These are phyloP conservation scores for Aspergillus wentii DNA, from an alignment of 495 filamentous ascomycete species.

Conservation along the genomic window DNA sequence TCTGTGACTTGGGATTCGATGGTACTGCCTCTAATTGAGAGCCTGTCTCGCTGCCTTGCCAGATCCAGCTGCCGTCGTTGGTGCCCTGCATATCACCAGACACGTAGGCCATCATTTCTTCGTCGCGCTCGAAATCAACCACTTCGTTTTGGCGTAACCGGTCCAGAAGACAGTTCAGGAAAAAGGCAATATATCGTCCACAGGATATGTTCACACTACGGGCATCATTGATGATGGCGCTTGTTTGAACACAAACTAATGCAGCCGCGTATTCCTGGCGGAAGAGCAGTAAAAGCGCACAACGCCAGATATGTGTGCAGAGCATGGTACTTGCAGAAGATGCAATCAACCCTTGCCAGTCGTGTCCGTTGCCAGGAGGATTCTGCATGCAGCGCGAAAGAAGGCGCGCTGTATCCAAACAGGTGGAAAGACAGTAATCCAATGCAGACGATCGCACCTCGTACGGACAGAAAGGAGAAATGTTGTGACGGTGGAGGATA, in stretches of 20 bases:
- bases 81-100: slow-evolving; percentile 88
- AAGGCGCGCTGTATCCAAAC: slow-evolving; percentile 71
- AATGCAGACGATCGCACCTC: slow-evolving; percentile 65
- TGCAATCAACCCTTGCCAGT: slow-evolving; percentile 47
- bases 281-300: slow-evolving; percentile 73
- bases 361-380: slow-evolving; percentile 21
- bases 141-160: slow-evolving; percentile 51
- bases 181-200: slow-evolving; percentile 80
- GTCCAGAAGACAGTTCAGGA: slow-evolving; percentile 58
- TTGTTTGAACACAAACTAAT: slow-evolving; percentile 64
- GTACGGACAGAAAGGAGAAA: slow-evolving; percentile 63
- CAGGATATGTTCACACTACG: slow-evolving; percentile 73
- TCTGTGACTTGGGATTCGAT: slow-evolving; percentile 1
- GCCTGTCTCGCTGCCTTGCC: slow-evolving; percentile 62
- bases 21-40: slow-evolving; percentile 29
- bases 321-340: slow-evolving; percentile 60
- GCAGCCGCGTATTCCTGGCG: slow-evolving; percentile 68
- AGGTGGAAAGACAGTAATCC: slow-evolving; percentile 68
- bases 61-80: slow-evolving; percentile 77
- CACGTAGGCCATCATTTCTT: slow-evolving; percentile 85
- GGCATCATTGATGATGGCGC: slow-evolving; percentile 60
- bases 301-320: slow-evolving; percentile 88
- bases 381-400: slow-evolving; percentile 58
- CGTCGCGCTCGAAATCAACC: slow-evolving; percentile 62
- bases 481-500: slow-evolving; percentile 86